These are phyloP conservation scores for Grosmannia penicillata DNA, from an alignment of 2,329 filamentous ascomycete genomes.

Conservation along the genomic window DNA sequence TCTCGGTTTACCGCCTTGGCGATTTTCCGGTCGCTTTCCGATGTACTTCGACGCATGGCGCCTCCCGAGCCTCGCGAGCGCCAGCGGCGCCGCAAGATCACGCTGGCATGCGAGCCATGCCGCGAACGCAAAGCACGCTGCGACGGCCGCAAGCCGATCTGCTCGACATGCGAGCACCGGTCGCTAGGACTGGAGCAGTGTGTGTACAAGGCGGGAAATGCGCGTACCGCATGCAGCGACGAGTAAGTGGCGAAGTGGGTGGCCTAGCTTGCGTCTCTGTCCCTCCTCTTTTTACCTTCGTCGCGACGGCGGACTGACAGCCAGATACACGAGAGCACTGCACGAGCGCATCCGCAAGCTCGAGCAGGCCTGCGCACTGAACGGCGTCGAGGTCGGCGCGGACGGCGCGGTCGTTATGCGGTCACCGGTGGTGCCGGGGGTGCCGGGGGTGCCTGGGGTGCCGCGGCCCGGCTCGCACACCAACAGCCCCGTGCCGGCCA, in stretches of 20 bases:
- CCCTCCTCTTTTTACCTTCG: too few species aligned
- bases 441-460: too few species aligned
- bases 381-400: background rate
- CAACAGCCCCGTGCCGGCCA: background rate
- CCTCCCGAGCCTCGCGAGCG: slow-evolving; percentile 4
- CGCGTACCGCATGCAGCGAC: slow-evolving; percentile 6
- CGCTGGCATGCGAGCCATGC: slow-evolving; percentile 26
- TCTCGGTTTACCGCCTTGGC: too few species aligned
- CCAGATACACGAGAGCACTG: slow-evolving; percentile 7
- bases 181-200: slow-evolving; percentile 9
- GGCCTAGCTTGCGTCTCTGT: too few species aligned
- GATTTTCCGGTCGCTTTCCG: too few species aligned
- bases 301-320: too few species aligned
- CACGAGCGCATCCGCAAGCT: slow-evolving; percentile 8
- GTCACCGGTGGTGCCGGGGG: background rate
- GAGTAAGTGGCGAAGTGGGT: slow-evolving; percentile 1
- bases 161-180: slow-evolving; percentile 23
- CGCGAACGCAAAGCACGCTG: slow-evolving; percentile 25
- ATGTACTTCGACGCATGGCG: too few species aligned
- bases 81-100: slow-evolving; percentile 12
- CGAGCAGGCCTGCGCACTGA: slow-evolving; percentile 4
- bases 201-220: slow-evolving; percentile 5
- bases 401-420: background rate
- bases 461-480: too few species aligned
- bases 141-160: slow-evolving; percentile 28